Evolutionary conservation across 495 filamentous ascomycete genomes (phyloP), one percentile per base, ranked within the genome.

Genomic region (Cairneyella variabilis): DNA sequence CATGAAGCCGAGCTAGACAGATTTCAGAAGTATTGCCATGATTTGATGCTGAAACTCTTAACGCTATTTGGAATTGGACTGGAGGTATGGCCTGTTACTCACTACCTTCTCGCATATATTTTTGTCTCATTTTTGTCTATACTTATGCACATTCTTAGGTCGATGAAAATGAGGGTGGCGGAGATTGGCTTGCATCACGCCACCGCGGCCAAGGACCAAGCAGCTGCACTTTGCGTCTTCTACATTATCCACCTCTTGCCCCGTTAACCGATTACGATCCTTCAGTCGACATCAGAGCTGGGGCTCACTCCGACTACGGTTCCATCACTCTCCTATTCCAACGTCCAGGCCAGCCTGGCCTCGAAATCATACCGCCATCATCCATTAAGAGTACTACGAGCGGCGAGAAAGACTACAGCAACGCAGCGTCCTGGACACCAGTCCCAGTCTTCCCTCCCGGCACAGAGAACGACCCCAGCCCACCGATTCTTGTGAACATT

Each of bases 401-500:
- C 22, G 8, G 17, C 1, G 25, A 45, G 12, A 32, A 38, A 22
- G 54, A 62, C 1, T 45, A 28, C 16, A 40, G 18, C 17, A 25
- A 32, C 27, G 37, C 43, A 20, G 52, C 44, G 3, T 62, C 64
- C 1, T 89, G 85, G 85, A 71, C 68, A 0, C 69, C 82, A 6
- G 85, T 88, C 0, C 83, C 85, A 4, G 83, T 88, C 1, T 66
- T 68, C 10, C 80, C 82, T 3, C 68, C 71, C 0, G 72, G 71
- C 2, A 79, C 76, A 7, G 70, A 78, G 42, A 55, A 62, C 17
- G 81, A 80, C 59, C 68, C 73, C 1, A 73, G 76, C 36, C 85
- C 88, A 22, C 90, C 93, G 0, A 90, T 97, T 36, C 73, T 97
- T 12, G 83, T 97, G 22, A 98, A 97, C 61, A 91, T 96, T 27